A percentile compares a stretch with the other conserved stretches of the same genome.
These are phyloP conservation scores for Boletus insuetus DNA, from an alignment of 768 basidiomycete genomes.

Conservation along the genomic window DNA sequence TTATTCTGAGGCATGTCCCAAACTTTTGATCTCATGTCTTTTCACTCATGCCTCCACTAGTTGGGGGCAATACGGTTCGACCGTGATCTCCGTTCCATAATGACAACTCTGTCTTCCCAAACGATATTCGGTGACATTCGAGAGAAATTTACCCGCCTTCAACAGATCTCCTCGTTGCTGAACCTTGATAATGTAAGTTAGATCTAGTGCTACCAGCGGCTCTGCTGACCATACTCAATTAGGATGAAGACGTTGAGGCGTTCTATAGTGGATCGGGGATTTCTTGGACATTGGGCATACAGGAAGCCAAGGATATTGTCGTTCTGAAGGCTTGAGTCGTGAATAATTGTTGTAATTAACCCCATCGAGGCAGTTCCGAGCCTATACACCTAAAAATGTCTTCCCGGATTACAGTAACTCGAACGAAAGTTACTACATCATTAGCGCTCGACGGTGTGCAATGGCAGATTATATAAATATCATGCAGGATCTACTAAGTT, in stretches of 20 bases:
- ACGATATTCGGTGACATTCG: conserved; percentile 86
- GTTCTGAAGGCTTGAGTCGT: conserved; percentile 46
- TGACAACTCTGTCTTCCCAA: conserved; percentile 81
- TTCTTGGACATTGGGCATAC: conserved; percentile 75
- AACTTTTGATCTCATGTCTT: neutral
- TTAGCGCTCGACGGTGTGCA: neutral
- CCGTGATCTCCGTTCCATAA: conserved; percentile 82
- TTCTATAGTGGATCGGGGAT: conserved; percentile 95
- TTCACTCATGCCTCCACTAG: conserved; percentile 38
- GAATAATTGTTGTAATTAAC: neutral
- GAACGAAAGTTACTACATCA: too few relatives aligned
- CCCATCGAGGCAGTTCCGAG: too few relatives aligned
- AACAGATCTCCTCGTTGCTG: conserved; percentile 89
- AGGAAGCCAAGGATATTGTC: conserved; percentile 72
- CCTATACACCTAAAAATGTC: too few relatives aligned
- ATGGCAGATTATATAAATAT: neutral
- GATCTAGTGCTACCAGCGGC: neutral
- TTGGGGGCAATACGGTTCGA: conserved; percentile 96
- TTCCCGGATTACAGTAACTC: too few relatives aligned
- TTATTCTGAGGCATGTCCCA: conserved; percentile 75
- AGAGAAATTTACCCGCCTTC: conserved; percentile 88
- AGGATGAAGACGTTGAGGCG: conserved; percentile 95
- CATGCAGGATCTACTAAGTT: neutral
- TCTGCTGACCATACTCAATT: conserved; percentile 6
- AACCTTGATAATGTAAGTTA: conserved; percentile 72